Percentiles rank a stretch among this genome's conserved stretches.
Evolutionary conservation across 2,329 filamentous ascomycete genomes (phyloP).

Genomic region (Botrytis byssoidea): DNA sequence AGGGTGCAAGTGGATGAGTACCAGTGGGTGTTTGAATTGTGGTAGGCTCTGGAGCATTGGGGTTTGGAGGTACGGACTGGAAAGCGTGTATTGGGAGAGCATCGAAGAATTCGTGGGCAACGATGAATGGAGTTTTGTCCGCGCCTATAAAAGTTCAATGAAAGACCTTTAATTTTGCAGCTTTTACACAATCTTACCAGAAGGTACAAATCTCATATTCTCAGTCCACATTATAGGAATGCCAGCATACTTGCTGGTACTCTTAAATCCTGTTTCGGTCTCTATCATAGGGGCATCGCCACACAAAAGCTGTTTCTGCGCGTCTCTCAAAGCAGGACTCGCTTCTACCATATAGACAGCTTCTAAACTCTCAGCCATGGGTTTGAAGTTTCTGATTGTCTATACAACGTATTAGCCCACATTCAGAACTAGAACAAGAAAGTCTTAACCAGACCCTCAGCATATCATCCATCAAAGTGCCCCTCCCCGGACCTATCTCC

Average conservation of each 20-base stretch:
- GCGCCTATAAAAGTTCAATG: conserved; percentile 46
- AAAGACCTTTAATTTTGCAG: not conserved
- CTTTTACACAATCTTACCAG: conserved; percentile 21
- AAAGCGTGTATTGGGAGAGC: conserved; percentile 96
- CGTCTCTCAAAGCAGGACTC: conserved; percentile 71
- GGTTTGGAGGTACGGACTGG: conserved; percentile 62
- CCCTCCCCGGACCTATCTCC: conserved; percentile 89
- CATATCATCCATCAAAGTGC: conserved; percentile 96
- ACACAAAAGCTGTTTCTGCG: conserved; percentile 81
- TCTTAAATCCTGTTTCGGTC: conserved; percentile 70
- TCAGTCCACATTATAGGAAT: conserved; percentile 88
- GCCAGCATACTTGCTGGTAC: conserved; percentile 70
- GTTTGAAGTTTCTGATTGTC: conserved; percentile 82
- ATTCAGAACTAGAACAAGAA: conserved; percentile 20
- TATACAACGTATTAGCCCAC: conserved; percentile 41
- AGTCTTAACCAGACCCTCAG: conserved; percentile 62
- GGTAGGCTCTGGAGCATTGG: conserved; percentile 41
- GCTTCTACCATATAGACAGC: conserved; percentile 94
- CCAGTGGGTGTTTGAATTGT: conserved; percentile 44
- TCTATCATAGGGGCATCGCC: conserved; percentile 67
- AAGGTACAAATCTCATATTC: conserved; percentile 42
- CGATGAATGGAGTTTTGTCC: conserved; percentile 80
- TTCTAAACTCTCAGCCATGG: conserved; percentile 73
- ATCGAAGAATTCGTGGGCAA: conserved; percentile 98
- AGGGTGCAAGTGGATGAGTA: conserved; percentile 42